Conservation (phyloP, 2,329 filamentous ascomycete species). For the Fusarium continuum region DNA sequence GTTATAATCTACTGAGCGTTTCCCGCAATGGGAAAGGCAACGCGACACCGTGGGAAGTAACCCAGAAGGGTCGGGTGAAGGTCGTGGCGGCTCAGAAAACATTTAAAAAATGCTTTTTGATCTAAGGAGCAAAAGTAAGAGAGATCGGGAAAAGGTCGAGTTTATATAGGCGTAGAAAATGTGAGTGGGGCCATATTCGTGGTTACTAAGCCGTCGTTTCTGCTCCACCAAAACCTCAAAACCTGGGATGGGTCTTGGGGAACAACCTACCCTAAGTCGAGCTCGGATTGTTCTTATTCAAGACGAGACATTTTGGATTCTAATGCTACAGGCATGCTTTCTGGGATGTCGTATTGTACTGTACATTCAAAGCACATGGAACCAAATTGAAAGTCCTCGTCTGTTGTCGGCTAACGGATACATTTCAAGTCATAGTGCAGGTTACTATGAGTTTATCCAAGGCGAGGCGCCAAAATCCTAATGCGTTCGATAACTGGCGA, state of each 20-base stretch:
- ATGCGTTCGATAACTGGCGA: too few species aligned
- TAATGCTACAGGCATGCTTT: neutral
- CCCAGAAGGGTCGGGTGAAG: slow-evolving; percentile 55
- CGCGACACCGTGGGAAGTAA: slow-evolving; percentile 64
- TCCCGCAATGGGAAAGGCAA: slow-evolving; percentile 65
- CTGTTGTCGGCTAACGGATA: too few species aligned
- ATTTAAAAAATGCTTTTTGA: slow-evolving; percentile 64
- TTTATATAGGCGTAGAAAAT: slow-evolving; percentile 38
- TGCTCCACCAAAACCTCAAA: neutral
- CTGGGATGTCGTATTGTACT: neutral
- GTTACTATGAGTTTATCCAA: too few species aligned
- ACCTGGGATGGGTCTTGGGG: neutral
- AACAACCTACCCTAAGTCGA: neutral
- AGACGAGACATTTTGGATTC: neutral
- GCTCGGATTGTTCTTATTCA: neutral
- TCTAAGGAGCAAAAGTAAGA: slow-evolving; percentile 58
- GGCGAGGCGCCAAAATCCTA: too few species aligned
- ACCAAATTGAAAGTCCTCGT: too few species aligned
- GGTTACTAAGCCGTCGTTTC: slow-evolving; percentile 30
- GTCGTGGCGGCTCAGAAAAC: slow-evolving; percentile 68
- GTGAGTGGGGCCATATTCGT: slow-evolving; percentile 33
- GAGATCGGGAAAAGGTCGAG: slow-evolving; percentile 32
- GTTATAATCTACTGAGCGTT: slow-evolving; percentile 66
- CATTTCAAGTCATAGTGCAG: too few species aligned
- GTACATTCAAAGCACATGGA: too few species aligned